Evolutionary conservation across 768 basidiomycete genomes (phyloP).

Genomic region (Tulasnella sp.): DNA sequence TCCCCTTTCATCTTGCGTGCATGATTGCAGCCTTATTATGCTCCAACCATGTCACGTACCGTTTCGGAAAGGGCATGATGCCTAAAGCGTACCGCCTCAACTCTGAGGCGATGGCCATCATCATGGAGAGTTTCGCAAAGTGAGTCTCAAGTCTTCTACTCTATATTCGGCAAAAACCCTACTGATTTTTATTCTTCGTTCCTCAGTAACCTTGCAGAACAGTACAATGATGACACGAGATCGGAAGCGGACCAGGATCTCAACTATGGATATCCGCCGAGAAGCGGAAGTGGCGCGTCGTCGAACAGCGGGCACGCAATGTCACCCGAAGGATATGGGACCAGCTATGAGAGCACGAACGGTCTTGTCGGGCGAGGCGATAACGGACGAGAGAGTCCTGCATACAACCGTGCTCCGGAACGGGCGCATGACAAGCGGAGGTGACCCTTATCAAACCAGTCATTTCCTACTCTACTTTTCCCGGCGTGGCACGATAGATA

Average conservation of each 20-base stretch:
- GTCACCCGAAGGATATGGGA: neutral
- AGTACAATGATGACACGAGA: constrained; percentile 55
- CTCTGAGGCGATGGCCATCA: constrained; percentile 62
- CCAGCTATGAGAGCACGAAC: constrained; percentile 1
- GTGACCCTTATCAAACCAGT: too few relatives aligned
- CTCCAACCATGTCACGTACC: constrained; percentile 75
- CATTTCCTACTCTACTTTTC: too few relatives aligned
- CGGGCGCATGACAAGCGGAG: too few relatives aligned
- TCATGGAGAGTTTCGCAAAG: constrained; percentile 82
- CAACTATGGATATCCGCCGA: neutral
- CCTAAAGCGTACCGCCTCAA: constrained; percentile 72
- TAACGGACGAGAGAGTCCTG: neutral
- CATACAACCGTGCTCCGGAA: too few relatives aligned
- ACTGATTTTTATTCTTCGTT: neutral
- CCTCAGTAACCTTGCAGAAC: constrained; percentile 56
- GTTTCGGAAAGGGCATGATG: constrained; percentile 83
- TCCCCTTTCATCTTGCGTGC: constrained; percentile 53
- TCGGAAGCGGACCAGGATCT: constrained; percentile 29
- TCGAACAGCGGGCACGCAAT: constrained; percentile 11
- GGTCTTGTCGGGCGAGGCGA: neutral
- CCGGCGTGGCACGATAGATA: too few relatives aligned
- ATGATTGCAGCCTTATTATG: constrained; percentile 57
- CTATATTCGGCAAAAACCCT: neutral
- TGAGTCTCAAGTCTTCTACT: constrained; percentile 24
- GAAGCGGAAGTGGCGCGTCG: constrained; percentile 1